Percentiles rank a stretch among this genome's conserved stretches.
Evolutionary conservation across 2,329 filamentous ascomycete species (phyloP).

Genomic region (Sporothrix curviconia): DNA sequence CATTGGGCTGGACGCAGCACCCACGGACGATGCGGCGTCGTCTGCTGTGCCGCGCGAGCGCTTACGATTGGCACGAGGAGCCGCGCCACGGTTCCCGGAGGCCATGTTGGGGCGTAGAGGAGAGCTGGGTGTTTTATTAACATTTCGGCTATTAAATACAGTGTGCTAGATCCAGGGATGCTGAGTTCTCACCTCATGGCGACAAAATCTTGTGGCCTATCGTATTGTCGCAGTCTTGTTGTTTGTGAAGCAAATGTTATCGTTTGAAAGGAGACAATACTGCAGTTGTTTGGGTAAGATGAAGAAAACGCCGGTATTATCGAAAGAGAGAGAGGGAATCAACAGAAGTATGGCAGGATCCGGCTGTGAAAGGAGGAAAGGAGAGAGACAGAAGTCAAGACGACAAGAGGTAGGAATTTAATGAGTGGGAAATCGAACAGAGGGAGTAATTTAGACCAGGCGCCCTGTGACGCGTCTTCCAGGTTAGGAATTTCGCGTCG

Average conservation of each 20-base stretch:
- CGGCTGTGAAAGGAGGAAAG: neutral
- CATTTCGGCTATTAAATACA: too few relatives aligned
- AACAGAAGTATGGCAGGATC: neutral
- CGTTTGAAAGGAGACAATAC: too few relatives aligned
- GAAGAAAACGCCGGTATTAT: too few relatives aligned
- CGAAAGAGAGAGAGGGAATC: neutral
- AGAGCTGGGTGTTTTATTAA: too few relatives aligned
- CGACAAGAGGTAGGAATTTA: too few relatives aligned
- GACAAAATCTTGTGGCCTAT: neutral
- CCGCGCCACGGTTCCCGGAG: constrained; percentile 71
- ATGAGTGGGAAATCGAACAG: constrained; percentile 7
- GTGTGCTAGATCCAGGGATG: too few relatives aligned
- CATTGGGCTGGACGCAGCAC: constrained; percentile 54
- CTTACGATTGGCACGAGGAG: constrained; percentile 46
- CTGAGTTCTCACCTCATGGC: constrained; percentile 23
- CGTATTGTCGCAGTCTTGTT: neutral
- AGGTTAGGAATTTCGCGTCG: constrained; percentile 14
- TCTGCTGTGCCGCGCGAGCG: constrained; percentile 47
- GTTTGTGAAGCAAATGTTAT: too few relatives aligned
- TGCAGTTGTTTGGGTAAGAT: neutral
- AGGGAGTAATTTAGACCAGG: neutral
- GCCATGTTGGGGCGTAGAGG: constrained; percentile 74
- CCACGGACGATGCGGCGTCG: constrained; percentile 46
- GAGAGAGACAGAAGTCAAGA: neutral
- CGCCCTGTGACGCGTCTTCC: constrained; percentile 10